Percentiles rank a stretch among this genome's conserved stretches.
Evolutionary conservation across 768 basidiomycete species (phyloP).

Genomic region (Lactifluus pinguis): DNA sequence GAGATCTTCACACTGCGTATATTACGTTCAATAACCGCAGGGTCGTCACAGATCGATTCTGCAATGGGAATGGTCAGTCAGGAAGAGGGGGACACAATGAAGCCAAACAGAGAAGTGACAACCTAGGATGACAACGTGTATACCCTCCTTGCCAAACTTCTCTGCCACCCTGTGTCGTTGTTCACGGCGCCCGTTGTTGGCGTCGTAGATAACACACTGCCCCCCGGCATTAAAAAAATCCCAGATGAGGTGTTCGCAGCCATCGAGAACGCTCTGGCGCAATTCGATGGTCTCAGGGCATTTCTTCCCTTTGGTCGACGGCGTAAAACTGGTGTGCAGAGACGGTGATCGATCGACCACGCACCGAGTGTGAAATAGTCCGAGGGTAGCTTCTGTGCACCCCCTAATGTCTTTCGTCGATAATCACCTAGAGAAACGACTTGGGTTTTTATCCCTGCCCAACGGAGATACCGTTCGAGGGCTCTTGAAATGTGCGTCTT

Average conservation of each 20-base stretch:
- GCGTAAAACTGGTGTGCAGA: neutral
- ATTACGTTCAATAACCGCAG: constrained; percentile 88
- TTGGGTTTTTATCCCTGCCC: constrained; percentile 95
- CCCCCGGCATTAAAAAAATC: constrained; percentile 82
- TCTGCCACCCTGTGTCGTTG: constrained; percentile 65
- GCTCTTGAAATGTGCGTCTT: constrained; percentile 96
- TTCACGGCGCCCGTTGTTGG: constrained; percentile 78
- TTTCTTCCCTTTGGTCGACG: constrained; percentile 49
- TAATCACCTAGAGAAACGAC: constrained; percentile 96
- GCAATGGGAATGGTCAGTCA: constrained; percentile 7
- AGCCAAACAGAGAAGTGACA: constrained; percentile 15
- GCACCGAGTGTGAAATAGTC: constrained; percentile 87
- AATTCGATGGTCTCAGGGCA: constrained; percentile 71
- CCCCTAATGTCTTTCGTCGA: constrained; percentile 80
- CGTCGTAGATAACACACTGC: constrained; percentile 97
- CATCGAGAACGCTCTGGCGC: constrained; percentile 61
- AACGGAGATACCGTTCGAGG: constrained; percentile 92
- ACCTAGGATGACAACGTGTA: constrained; percentile 94
- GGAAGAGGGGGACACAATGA: neutral
- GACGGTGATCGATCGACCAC: constrained; percentile 21
- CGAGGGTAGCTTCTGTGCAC: constrained; percentile 75
- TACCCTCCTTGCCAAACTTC: constrained; percentile 76
- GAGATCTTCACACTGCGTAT: constrained; percentile 97
- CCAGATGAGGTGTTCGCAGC: constrained; percentile 85
- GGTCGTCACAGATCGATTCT: constrained; percentile 90